phyloP scores from a whole-genome alignment of 768 basidiomycete species.

The Ephemerocybe angulata region DNA sequence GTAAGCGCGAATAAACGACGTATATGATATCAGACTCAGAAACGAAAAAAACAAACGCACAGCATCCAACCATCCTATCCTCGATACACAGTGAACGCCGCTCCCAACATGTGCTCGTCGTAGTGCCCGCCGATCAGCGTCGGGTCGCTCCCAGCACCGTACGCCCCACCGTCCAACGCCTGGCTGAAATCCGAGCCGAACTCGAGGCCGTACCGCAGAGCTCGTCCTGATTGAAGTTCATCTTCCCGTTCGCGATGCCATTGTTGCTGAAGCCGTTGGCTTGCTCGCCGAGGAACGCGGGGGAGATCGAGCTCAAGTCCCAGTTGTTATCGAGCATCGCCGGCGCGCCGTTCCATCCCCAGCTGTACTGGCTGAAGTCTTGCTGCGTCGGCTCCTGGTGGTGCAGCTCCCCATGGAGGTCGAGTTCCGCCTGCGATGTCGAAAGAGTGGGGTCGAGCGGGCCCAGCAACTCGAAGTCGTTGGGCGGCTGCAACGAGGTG shows the following conservation, averaged over 20 bases:
- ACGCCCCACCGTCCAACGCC: conserved; percentile 24
- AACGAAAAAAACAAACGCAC: not conserved
- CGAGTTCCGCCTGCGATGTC: conserved; percentile 30
- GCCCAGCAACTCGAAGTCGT: too few relatives aligned
- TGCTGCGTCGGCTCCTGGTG: too few relatives aligned
- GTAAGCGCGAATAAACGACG: not conserved
- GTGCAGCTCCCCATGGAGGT: conserved; percentile 38
- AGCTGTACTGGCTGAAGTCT: conserved; percentile 34
- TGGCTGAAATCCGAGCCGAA: conserved; percentile 32
- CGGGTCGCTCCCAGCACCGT: conserved; percentile 14
- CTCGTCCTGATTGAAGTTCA: too few relatives aligned
- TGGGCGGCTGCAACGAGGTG: too few relatives aligned
- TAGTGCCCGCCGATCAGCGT: conserved; percentile 35
- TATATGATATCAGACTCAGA: not conserved
- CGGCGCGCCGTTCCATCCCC: conserved; percentile 36
- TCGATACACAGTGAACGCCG: conserved; percentile 21
- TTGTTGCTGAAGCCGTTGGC: not conserved
- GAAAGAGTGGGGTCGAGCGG: conserved; percentile 8
- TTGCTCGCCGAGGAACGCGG: conserved; percentile 49
- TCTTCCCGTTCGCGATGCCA: conserved; percentile 21
- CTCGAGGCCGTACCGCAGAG: too few relatives aligned
- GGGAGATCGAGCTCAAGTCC: conserved; percentile 61
- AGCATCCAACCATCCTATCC: not conserved
- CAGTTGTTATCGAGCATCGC: conserved; percentile 59
- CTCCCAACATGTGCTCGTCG: conserved; percentile 41